Evolutionary conservation across 768 basidiomycete genomes (phyloP), one percentile per base, ranked within the genome.

Genomic region (Lentinula lateritia): DNA sequence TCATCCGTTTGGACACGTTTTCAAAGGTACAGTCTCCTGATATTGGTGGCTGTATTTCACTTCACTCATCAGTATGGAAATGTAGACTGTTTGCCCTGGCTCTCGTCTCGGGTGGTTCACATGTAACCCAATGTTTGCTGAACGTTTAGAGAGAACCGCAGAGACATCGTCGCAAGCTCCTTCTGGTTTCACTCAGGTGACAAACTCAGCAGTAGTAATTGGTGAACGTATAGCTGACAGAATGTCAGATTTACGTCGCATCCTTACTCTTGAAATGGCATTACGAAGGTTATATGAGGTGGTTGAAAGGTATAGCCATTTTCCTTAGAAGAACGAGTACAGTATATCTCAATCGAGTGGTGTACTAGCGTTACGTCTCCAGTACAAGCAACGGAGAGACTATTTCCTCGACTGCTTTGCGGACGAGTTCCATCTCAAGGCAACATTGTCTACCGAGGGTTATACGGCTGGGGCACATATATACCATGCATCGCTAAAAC

Each of bases 1-100:
- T 95, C 46, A 84, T 95, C 61, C 87, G 91, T 3, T 74, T 94
- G 39, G 93, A 94, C 68, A 87, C 87, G 0, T 90, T 91, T 69
- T 88, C 86, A 41, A 92, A 91, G 83, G 87, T 83, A 52, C 0
- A 10, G 2, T 42, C 13, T 16, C 28, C 23, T 23, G 12, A 43
- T 20, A 2, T 23, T 6, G 13, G 28, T 28, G 42, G 13, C 7
- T 39, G 38, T 39, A 39, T 13, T 55, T 41, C 16, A 59, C 52
- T 20, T 28, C 43, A 46, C 28, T 57, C 35, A 46, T 56, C 53
- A 50, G 8, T 52, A n/a, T 42, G 9, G 16, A 42, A 63, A 50
- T 18, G 12, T 67, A 93, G 88, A 89, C 86, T 2, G 82, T 93
- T 52, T 88, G 88, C 2, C 92, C 92, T 3, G 92, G 91, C 2